Base-by-base conservation (phyloP, 352 stramenopile genomes). In the Globisporangium nodosum region DNA sequence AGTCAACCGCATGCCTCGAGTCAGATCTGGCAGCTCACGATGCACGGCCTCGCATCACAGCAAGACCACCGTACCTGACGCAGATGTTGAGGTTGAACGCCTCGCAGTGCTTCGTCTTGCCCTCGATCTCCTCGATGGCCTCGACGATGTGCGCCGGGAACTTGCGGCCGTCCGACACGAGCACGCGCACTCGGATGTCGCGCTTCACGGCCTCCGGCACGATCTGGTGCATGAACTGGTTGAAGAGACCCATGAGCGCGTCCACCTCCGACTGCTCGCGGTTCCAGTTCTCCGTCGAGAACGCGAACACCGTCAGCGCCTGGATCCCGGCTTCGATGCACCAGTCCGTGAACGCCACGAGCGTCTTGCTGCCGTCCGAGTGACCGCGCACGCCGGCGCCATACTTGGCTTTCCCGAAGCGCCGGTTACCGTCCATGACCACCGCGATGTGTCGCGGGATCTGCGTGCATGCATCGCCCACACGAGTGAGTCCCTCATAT, bases 211-310 rank as follows among this genome's bases (percentile, higher is more conserved):
- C 81, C 39, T 98, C 71, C 45, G 85, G 85, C n/a, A 92, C 81
- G 64, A 94, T 94, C 54, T 98, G 81, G 63, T 97, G 76, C 75
- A 97, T 98, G 65, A 98, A 98, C 71, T 95, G 77, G 56, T 92
- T 84, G 72, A 99, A 98, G 21, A 99, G 76, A 20, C 71, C 68
- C 95, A 99, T 98, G 11, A 98, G 68, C 39, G 85, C 73, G 37
- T 88, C 66, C 39, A 98, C 90, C 69, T 99, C 96, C 16, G 69
- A 61, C 54, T 79, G 63, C 21, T 94, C 81, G 49, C 96, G 81
- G 58, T 93, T 93, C 94, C 94, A 98, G 65, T 99, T 99, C 73
- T 99, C 85, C 16, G 93, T 98, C 15, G 90, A 98, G 70, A 99
- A 98, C 8, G 89, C 95, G 68, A 97, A 99, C 4, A 98, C 75